Percentiles rank a stretch among this genome's conserved stretches.
Evolutionary conservation across 371 early-diverging fungal genomes (phyloP).

Genomic region (Spraguea lophii): DNA sequence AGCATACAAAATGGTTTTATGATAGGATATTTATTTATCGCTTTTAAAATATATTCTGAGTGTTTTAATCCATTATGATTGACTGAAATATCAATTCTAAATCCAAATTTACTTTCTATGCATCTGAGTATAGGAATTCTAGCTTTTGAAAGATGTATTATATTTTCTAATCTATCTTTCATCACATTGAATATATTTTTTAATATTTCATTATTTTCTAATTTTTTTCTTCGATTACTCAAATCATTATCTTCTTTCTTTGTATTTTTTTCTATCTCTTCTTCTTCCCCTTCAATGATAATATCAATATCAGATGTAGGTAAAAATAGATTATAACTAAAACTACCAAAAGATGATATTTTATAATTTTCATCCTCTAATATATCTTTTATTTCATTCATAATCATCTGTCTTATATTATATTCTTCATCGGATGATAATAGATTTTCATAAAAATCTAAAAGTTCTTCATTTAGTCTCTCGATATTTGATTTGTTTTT

Average conservation of each 20-base stretch:
- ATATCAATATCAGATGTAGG: constrained; percentile 33
- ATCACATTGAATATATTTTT: constrained; percentile 10
- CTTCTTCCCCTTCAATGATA: too few species aligned
- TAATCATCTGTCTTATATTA: neutral
- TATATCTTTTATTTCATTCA: neutral
- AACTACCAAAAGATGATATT: constrained; percentile 23
- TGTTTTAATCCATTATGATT: constrained; percentile 16
- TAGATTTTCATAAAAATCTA: neutral
- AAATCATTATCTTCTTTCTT: neutral
- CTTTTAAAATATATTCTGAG: constrained; percentile 11
- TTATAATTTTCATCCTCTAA: neutral
- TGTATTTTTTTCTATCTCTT: constrained; percentile 6
- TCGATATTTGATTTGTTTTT: neutral
- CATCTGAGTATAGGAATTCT: constrained; percentile 33
- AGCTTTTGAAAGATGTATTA: constrained; percentile 26
- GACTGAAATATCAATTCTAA: constrained; percentile 34
- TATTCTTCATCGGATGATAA: neutral
- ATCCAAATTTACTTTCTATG: constrained; percentile 12
- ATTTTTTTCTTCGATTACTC: neutral
- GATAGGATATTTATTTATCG: constrained; percentile 4
- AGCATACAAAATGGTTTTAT: constrained; percentile 18
- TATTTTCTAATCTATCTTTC: neutral
- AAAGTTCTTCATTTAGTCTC: neutral
- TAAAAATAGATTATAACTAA: constrained; percentile 9
- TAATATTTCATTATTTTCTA: constrained; percentile 9